Evolutionary conservation across 208 protist species (phyloP).

Genomic region (Trypanosoma platydactyli): DNA sequence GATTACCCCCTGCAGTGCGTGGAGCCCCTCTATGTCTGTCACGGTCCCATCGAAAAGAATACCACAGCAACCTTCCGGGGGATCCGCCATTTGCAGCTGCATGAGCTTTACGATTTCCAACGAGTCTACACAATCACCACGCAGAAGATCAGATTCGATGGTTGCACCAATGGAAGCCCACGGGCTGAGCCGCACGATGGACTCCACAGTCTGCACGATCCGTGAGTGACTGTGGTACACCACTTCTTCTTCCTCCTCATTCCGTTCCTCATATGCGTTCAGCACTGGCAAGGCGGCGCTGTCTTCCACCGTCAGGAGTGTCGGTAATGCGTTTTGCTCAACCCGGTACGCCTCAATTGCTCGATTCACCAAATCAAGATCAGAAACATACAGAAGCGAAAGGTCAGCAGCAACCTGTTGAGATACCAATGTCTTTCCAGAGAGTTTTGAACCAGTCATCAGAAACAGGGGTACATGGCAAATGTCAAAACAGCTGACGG

Average conservation of each 20-base stretch:
- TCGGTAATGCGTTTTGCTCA: conserved; percentile 20
- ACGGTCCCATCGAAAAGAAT: conserved; percentile 73
- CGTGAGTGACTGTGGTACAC: conserved; percentile 21
- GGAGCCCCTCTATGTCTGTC: conserved; percentile 31
- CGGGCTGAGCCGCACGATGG: conserved; percentile 20
- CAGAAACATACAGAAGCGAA: conserved; percentile 52
- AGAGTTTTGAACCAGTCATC: conserved; percentile 74
- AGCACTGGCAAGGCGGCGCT: conserved; percentile 13
- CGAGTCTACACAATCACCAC: conserved; percentile 46
- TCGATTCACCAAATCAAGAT: conserved; percentile 40
- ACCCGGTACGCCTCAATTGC: conserved; percentile 19
- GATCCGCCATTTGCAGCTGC: conserved; percentile 43
- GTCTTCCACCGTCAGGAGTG: conserved; percentile 17
- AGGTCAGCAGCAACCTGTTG: conserved; percentile 38
- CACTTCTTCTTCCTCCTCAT: conserved; percentile 25
- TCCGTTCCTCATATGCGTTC: conserved; percentile 18
- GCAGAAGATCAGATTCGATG: conserved; percentile 42
- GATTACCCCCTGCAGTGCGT: conserved; percentile 17
- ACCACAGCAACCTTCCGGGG: conserved; percentile 34
- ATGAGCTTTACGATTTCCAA: conserved; percentile 44
- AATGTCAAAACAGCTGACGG: conserved; percentile 40
- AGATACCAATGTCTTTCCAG: conserved; percentile 76
- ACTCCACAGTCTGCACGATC: conserved; percentile 15
- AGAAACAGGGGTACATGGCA: conserved; percentile 60
- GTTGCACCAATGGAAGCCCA: conserved; percentile 44